Base-by-base conservation (phyloP, 176 grass and related monocot species). In the Ampelocalamus luodianensis region DNA sequence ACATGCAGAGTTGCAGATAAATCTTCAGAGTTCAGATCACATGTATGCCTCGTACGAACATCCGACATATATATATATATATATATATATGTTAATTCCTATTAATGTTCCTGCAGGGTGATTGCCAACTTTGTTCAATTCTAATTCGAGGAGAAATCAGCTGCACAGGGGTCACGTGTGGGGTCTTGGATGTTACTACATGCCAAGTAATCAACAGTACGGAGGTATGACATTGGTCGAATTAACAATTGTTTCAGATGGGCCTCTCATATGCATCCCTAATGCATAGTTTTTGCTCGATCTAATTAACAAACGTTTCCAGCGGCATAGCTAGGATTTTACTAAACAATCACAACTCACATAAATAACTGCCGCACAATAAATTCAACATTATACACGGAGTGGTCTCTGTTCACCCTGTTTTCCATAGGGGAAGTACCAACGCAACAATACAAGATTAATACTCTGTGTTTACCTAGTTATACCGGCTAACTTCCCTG, bases 61-160 rank as follows among this genome's bases (percentile, higher is more conserved):
- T 72, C 32, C 34, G 6, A 48, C 2, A 43, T 9, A 9, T 9
- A 43, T 2, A 10, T 44, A 44, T 44, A 10, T 44, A 10, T 44
- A 10, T 10, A 40, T 43, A 6, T 12, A 24, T n/a, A 20, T 38
- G 26, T 1, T 10, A 18, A 14, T 13, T 43, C 13, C 20, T 20
- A 17, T 39, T 58, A 34, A 85, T 18, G 13, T 64, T 64, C 13
- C 5, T 34, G 34, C 32, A 34, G 32, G 34, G 16, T 63, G 22
- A 71, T 29, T 51, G 3, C 1, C 34, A 82, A 86, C 56, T 69
- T 74, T 74, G 45, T 65, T 23, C 58, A 20, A 4, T 54, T 54
- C 85, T 53, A 34, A 44, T 73, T 80, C 43, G 6, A 80, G 84
- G 9, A 55, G 6, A 77, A 85, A 65, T 12, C 45, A 72, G 42